Percentiles rank a stretch among this genome's conserved stretches.
phyloP scores from a whole-genome alignment of 495 filamentous ascomycete genomes.

The Neurospora sp. region DNA sequence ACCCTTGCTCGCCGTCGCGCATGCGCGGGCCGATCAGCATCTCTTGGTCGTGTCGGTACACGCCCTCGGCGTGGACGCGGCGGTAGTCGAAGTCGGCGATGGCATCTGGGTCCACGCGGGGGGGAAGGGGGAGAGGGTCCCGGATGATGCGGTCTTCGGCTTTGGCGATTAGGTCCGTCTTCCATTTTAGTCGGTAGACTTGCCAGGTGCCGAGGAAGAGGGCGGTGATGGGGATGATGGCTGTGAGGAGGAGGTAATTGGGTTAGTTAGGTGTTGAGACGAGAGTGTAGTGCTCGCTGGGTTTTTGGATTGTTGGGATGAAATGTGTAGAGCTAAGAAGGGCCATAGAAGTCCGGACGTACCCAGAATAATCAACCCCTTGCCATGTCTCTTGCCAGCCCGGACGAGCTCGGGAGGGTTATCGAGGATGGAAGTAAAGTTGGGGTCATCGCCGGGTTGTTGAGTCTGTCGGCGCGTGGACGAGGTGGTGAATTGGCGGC shows the following conservation, averaged over 20 bases:
- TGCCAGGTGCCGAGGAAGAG: constrained; percentile 93
- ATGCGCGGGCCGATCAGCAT: constrained; percentile 92
- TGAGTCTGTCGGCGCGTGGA: constrained; percentile 3
- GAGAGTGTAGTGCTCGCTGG: not conserved
- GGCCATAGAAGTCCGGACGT: not conserved
- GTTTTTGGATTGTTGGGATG: not conserved
- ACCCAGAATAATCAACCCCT: constrained; percentile 75
- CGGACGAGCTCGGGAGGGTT: constrained; percentile 70
- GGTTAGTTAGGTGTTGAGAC: not conserved
- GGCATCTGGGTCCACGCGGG: constrained; percentile 64
- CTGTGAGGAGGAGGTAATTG: constrained; percentile 31
- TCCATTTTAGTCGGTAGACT: constrained; percentile 86
- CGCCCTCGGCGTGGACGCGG: constrained; percentile 66
- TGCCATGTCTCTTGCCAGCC: constrained; percentile 60
- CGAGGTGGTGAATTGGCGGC: constrained; percentile 25
- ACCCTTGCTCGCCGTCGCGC: constrained; percentile 81
- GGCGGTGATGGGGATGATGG: constrained; percentile 81
- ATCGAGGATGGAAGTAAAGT: constrained; percentile 76
- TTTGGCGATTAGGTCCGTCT: constrained; percentile 79
- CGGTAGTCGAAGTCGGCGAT: constrained; percentile 89
- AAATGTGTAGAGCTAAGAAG: not conserved
- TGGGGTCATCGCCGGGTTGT: constrained; percentile 53
- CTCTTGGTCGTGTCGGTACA: constrained; percentile 76
- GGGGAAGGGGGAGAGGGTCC: constrained; percentile 78
- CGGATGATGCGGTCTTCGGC: constrained; percentile 83